Evolutionary conservation across 352 stramenopile species (phyloP).

Genomic region (Globisporangium recalcitrans): DNA sequence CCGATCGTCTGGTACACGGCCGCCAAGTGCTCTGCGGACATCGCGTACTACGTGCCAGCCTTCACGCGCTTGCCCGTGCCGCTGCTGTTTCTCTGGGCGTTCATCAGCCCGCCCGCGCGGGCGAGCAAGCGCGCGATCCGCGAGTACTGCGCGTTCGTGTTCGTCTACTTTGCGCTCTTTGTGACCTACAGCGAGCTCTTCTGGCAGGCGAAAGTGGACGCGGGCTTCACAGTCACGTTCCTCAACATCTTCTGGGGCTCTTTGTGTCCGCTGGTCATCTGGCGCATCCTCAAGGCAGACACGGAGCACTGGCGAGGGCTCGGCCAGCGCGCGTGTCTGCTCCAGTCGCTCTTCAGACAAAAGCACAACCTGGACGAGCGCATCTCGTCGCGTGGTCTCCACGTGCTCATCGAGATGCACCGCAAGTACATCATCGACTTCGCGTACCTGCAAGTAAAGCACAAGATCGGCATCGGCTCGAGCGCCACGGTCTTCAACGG

Average conservation of each 20-base stretch:
- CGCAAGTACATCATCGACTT: conserved; percentile 74
- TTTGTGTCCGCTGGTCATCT: conserved; percentile 58
- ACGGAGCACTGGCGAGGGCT: conserved; percentile 71
- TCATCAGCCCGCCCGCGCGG: conserved; percentile 32
- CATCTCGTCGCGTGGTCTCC: conserved; percentile 54
- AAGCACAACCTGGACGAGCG: conserved; percentile 48
- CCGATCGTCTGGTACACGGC: conserved; percentile 37
- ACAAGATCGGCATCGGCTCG: conserved; percentile 44
- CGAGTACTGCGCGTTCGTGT: conserved; percentile 54
- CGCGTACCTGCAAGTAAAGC: conserved; percentile 50
- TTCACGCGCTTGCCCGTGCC: conserved; percentile 32
- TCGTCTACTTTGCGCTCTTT: conserved; percentile 35
- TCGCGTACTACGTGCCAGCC: conserved; percentile 33
- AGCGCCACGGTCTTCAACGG: conserved; percentile 65
- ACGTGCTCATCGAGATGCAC: conserved; percentile 70
- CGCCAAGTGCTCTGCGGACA: not conserved
- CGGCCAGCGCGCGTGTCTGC: conserved; percentile 39
- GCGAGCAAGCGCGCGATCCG: conserved; percentile 44
- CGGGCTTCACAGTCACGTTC: conserved; percentile 30
- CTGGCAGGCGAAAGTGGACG: conserved; percentile 22
- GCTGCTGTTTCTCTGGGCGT: conserved; percentile 41
- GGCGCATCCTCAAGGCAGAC: conserved; percentile 64
- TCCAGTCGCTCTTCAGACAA: conserved; percentile 49
- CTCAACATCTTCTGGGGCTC: conserved; percentile 42
- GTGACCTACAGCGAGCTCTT: conserved; percentile 40